phyloP scores from a whole-genome alignment of 805 yeast species.

The Metschnikowia vanudenii region DNA sequence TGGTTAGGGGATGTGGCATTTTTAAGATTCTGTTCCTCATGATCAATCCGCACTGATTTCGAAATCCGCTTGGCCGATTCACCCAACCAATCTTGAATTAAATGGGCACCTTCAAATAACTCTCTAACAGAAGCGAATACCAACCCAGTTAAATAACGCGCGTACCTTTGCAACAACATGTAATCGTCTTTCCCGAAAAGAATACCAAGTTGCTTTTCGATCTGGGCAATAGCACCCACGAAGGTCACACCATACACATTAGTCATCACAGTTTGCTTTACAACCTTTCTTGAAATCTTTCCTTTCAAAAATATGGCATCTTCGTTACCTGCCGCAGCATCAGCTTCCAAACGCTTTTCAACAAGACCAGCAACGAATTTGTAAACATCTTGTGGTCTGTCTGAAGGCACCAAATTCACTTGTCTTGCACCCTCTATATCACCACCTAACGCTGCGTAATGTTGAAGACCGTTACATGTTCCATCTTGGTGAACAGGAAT shows the following conservation, averaged over 20 bases:
- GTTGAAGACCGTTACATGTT: constrained; percentile 83
- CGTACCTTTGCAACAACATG: constrained; percentile 15
- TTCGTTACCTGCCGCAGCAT: constrained; percentile 52
- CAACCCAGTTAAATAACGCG: constrained; percentile 65
- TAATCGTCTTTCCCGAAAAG: constrained; percentile 49
- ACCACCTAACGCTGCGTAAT: constrained; percentile 86
- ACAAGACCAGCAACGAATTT: constrained; percentile 67
- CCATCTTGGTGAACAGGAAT: constrained; percentile 87
- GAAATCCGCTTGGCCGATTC: constrained; percentile 79
- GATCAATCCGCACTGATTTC: constrained; percentile 69
- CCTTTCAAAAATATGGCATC: constrained; percentile 56
- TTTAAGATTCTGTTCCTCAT: constrained; percentile 37
- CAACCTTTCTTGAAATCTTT: constrained; percentile 78
- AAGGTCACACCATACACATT: constrained; percentile 96
- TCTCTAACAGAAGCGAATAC: constrained; percentile 84
- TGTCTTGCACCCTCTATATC: constrained; percentile 80
- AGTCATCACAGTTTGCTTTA: constrained; percentile 97
- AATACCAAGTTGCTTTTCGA: constrained; percentile 70
- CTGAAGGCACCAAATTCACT: constrained; percentile 70
- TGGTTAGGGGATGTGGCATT: constrained; percentile 54
- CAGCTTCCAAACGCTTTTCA: constrained; percentile 50
- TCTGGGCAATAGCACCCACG: constrained; percentile 89
- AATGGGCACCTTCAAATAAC: constrained; percentile 87
- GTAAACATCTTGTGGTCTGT: constrained; percentile 76
- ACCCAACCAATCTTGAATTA: constrained; percentile 95